Evolutionary conservation across 768 basidiomycete species (phyloP).

Genomic region (Antrodiella citrinella): DNA sequence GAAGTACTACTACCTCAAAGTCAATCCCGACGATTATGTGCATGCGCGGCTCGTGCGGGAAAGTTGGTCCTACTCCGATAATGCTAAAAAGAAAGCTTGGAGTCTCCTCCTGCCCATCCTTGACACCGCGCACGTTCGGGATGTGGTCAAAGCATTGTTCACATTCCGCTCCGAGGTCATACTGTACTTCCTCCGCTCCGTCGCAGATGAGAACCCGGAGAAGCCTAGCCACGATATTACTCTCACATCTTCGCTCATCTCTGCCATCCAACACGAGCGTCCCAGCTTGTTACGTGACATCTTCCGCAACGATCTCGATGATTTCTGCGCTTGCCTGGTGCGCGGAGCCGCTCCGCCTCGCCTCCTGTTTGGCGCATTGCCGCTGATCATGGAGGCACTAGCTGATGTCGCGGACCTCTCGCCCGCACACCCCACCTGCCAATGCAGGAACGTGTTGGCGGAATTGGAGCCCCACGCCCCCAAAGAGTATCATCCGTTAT

Average conservation of each 20-base stretch:
- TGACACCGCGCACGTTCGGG: background rate
- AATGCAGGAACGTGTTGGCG: background rate
- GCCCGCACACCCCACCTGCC: background rate
- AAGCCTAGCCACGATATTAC: background rate
- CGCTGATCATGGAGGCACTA: too few relatives aligned
- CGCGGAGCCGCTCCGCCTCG: too few relatives aligned
- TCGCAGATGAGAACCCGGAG: background rate
- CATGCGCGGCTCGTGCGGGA: too few relatives aligned
- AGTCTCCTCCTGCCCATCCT: background rate
- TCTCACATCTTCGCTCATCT: background rate
- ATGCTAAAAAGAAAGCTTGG: background rate
- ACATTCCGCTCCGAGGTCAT: background rate
- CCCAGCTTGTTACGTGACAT: background rate
- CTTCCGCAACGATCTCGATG: background rate
- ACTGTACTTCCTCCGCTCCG: background rate
- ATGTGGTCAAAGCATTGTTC: background rate
- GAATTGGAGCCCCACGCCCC: background rate
- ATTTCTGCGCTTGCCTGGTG: too few relatives aligned
- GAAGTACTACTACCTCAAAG: too few relatives aligned
- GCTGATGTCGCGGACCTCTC: background rate
- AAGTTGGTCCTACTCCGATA: background rate
- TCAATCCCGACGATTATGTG: too few relatives aligned
- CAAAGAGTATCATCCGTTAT: background rate
- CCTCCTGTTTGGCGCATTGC: too few relatives aligned
- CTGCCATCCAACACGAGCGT: background rate